Percentiles rank a stretch among this genome's conserved stretches.
phyloP scores from a whole-genome alignment of 2,329 filamentous ascomycete genomes.

The Scolecobasidium constrictum region DNA sequence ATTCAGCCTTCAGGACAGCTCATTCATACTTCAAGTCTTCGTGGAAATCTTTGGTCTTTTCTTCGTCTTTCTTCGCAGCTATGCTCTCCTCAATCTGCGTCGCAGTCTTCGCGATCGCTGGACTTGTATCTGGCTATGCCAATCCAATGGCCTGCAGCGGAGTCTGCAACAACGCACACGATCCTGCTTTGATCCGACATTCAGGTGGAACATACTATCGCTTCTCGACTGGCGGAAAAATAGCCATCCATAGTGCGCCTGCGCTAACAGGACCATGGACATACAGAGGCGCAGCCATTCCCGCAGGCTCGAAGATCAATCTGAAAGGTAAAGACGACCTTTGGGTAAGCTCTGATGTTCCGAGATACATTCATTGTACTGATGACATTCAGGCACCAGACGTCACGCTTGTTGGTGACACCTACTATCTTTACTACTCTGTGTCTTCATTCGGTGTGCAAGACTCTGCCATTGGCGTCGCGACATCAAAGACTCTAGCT shows the following conservation, averaged over 20 bases:
- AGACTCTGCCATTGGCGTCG: conserved; percentile 50
- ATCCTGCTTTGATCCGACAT: conserved; percentile 37
- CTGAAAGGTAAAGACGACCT: conserved; percentile 36
- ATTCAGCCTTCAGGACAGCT: too few species aligned
- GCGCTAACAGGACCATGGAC: conserved; percentile 41
- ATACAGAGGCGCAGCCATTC: conserved; percentile 34
- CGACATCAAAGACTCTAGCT: conserved; percentile 38
- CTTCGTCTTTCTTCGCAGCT: too few species aligned
- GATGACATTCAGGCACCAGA: conserved; percentile 46
- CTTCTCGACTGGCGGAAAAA: conserved; percentile 40
- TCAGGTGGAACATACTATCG: conserved; percentile 41
- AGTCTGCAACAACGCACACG: conserved; percentile 34
- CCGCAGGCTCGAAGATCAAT: conserved; percentile 34
- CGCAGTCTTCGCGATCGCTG: too few species aligned
- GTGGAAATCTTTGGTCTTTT: too few species aligned
- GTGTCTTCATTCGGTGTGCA: conserved; percentile 53
- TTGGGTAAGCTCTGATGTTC: conserved; percentile 29
- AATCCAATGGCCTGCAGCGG: conserved; percentile 30
- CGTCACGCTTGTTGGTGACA: conserved; percentile 42
- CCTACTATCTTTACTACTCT: conserved; percentile 56
- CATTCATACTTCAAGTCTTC: too few species aligned
- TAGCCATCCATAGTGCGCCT: conserved; percentile 38
- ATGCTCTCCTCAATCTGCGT: too few species aligned
- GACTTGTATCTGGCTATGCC: conserved; percentile 29
- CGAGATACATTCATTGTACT: neutral